phyloP scores from a whole-genome alignment of 805 yeast genomes.

The Yarrowia phangngaensis region DNA sequence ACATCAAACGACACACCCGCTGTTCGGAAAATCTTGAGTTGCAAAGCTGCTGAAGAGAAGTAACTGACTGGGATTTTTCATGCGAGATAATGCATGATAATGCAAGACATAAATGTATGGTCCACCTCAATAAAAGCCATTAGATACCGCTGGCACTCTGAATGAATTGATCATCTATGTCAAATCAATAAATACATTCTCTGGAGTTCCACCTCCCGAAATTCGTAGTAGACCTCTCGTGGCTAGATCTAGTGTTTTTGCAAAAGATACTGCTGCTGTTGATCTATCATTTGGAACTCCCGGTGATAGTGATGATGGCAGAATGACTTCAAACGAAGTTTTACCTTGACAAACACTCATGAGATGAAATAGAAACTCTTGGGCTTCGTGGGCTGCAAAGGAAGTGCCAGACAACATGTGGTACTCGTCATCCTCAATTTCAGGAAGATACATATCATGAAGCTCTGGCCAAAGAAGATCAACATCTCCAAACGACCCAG shows the following conservation, averaged over 20 bases:
- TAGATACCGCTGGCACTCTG: no score
- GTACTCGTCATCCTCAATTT: not conserved
- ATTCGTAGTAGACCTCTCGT: not conserved
- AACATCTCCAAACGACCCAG: slow-evolving; percentile 6
- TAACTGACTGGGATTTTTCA: no score
- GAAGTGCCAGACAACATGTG: slow-evolving; percentile 7
- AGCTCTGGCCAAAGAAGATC: not conserved
- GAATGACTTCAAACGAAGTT: slow-evolving; percentile 30
- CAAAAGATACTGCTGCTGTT: slow-evolving; percentile 10
- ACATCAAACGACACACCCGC: slow-evolving; percentile 33
- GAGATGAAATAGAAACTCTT: slow-evolving; percentile 15
- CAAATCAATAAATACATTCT: not conserved
- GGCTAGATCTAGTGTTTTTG: slow-evolving; percentile 3
- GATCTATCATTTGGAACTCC: slow-evolving; percentile 6
- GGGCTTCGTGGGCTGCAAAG: slow-evolving; percentile 5
- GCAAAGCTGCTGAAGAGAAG: slow-evolving; percentile 29
- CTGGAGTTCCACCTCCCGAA: slow-evolving; percentile 5
- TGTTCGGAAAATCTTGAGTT: slow-evolving; percentile 32
- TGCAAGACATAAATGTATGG: no score
- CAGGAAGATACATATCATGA: not conserved
- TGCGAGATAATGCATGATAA: no score
- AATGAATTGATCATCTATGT: no score
- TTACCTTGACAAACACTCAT: slow-evolving; percentile 13
- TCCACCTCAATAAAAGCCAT: no score
- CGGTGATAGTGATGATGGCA: not conserved